Conservation (phyloP, 208 protist genomes). For the Acanthamoeba healyi region DNA sequence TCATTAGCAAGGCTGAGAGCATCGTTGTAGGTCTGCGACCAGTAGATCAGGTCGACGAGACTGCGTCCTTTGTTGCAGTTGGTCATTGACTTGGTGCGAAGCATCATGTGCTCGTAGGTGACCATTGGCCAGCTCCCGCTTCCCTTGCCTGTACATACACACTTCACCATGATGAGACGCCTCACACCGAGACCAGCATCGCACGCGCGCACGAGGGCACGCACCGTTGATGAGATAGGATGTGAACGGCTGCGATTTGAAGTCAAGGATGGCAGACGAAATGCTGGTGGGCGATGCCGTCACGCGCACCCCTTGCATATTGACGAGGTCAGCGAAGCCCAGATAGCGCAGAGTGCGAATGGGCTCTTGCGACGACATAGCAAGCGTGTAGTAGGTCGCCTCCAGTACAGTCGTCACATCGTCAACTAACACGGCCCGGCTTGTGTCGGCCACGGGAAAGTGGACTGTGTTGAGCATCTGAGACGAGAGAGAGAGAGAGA, state of each 20-base stretch:
- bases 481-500: too few species aligned
- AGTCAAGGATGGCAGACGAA: background rate
- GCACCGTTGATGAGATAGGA: constrained; percentile 12
- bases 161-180: too few species aligned
- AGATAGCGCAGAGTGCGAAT: background rate
- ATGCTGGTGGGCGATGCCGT: background rate
- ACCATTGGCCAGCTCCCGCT: background rate
- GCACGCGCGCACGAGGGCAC: too few species aligned
- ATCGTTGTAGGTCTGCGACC: background rate
- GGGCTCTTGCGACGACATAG: background rate
- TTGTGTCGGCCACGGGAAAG: background rate
- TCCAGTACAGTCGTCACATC: background rate
- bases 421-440: background rate
- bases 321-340: background rate
- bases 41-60: background rate
- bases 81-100: background rate
- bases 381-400: background rate
- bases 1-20: background rate
- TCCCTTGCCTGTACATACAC: background rate
- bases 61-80: background rate
- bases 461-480: background rate
- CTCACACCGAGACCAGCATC: too few species aligned
- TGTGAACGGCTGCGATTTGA: background rate
- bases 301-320: background rate
- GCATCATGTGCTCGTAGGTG: background rate